phyloP scores from a whole-genome alignment of 257 asterid species.

The Primulina huaijiensis region DNA sequence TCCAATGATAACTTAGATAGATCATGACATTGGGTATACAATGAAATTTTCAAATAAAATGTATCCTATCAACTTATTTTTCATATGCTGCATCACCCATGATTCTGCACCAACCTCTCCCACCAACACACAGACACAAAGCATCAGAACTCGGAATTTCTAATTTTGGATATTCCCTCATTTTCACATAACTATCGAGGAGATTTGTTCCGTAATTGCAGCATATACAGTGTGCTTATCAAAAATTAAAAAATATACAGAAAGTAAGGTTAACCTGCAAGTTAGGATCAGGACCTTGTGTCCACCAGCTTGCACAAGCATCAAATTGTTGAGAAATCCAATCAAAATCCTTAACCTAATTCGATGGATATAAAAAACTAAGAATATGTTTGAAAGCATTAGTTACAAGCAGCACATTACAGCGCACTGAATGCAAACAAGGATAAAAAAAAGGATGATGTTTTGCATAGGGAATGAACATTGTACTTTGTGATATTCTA shows the following conservation, averaged over 20 bases:
- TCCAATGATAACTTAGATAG: slow-evolving; percentile 4
- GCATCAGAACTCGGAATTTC: slow-evolving; percentile 4
- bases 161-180: slow-evolving; percentile 5
- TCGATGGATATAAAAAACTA: slow-evolving; percentile 21
- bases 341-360: slow-evolving; percentile 42
- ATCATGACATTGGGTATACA: slow-evolving; percentile 11
- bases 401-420: slow-evolving; percentile 5
- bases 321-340: slow-evolving; percentile 80
- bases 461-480: background rate
- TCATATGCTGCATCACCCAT: slow-evolving; percentile 3
- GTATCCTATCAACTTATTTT: background rate
- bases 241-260: slow-evolving; percentile 10
- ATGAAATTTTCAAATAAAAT: background rate
- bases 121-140: background rate
- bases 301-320: slow-evolving; percentile 99
- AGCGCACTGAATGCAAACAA: background rate
- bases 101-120: background rate
- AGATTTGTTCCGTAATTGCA: slow-evolving; percentile 3
- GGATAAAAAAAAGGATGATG: slow-evolving; percentile 9
- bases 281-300: slow-evolving; percentile 90
- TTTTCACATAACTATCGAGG: background rate
- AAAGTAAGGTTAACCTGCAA: slow-evolving; percentile 75
- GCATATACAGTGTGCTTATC: background rate
- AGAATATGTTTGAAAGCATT: slow-evolving; percentile 22
- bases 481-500: slow-evolving; percentile 2